Evolutionary conservation across 2,329 filamentous ascomycete species (phyloP), one percentile per base, ranked within the genome.

Genomic region (Sclerotinia trifoliorum): DNA sequence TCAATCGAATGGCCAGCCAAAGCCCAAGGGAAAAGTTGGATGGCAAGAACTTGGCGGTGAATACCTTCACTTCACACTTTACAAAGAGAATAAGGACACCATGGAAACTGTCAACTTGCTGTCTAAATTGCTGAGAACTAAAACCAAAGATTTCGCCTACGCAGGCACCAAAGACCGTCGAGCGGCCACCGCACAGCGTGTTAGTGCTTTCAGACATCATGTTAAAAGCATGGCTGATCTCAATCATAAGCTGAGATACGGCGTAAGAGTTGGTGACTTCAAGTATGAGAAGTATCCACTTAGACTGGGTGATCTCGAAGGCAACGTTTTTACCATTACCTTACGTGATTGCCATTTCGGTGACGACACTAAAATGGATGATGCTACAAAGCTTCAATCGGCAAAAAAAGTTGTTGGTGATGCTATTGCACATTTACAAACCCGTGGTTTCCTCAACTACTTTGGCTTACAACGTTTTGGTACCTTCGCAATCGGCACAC

Each of bases 381-480:
- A 88, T 13, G 82, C 83, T 67, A 78, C 83, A 19, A 83, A 77
- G 67, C 78, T 80, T 72, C 79, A 77, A 74, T 79, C 77, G 75
- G 81, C 78, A 65, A 79, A 81, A 76, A 77, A 82, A 7, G 81
- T 86, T 44, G 81, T 92, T 70, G 76, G 84, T 70, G 76, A 82
- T 70, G 84, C 92, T 0, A 81, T 97, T 63, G 81, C 85, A 54
- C 86, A 89, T 71, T 86, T 98, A 73, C 83, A 85, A 66, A 80
- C 87, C 55, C 85, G 89, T 56, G 95, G 95, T 3, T 99, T 96
- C 82, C 89, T 99, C 80, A 99, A 99, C 80, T 99, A 98, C 81
- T 99, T 94, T 76, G 95, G 95, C 11, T 87, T 98, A n/a, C 95
- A 99, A 80, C 89, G 95, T 32, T 99, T 99, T 75, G 95, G 95